Base-by-base conservation (phyloP, 2,329 filamentous ascomycete genomes). In the Penicillium expansum region DNA sequence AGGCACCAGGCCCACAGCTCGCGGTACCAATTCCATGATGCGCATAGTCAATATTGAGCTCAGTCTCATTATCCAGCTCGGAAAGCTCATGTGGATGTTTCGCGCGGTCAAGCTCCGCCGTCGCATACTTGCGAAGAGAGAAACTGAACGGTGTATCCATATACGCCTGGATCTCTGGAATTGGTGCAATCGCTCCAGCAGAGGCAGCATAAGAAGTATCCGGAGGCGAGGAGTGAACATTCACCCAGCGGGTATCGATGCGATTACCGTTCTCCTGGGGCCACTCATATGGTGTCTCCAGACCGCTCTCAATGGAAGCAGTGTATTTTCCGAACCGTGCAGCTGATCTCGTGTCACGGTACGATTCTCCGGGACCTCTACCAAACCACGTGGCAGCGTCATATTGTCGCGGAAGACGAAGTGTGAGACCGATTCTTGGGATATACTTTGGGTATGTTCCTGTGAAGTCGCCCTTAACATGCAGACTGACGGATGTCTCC, bases 211-310 rank as follows among this genome's bases (percentile, higher is more conserved):
- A 48, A 2, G 52, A 33, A 2, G 3, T 27, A 14, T 48, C 38
- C 1, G 22, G n/a, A 22, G 35, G 16, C 1, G 49, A 57, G 16
- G 56, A 62, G 29, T 53, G 57, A 14, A 56, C 65, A 11, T 73
- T 71, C 4, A 88, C 70, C 82, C 84, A 89, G 7, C 82, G 76
- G 0, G 82, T 83, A 33, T 83, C 83, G 53, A 82, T 83, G 14
- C 83, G 77, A 68, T 89, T 90, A 1, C 85, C 84, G 51, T 82
- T 84, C 63, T 90, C 87, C 67, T 90, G 87, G 0, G 87, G 87
- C 22, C 85, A 84, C 18, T 90, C 87, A 64, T 88, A 89, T 1
- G 77, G 75, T 0, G 80, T 79, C 66, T 82, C 81, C 27, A 89
- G 76, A 0, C 80, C 77, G 1, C 22, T 43, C 6, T 49, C 38